These are phyloP conservation scores for Bryoerythrophyllum caledonicum DNA, from an alignment of 225 moss, liverwort and hornwort species.

Conservation along the genomic window DNA sequence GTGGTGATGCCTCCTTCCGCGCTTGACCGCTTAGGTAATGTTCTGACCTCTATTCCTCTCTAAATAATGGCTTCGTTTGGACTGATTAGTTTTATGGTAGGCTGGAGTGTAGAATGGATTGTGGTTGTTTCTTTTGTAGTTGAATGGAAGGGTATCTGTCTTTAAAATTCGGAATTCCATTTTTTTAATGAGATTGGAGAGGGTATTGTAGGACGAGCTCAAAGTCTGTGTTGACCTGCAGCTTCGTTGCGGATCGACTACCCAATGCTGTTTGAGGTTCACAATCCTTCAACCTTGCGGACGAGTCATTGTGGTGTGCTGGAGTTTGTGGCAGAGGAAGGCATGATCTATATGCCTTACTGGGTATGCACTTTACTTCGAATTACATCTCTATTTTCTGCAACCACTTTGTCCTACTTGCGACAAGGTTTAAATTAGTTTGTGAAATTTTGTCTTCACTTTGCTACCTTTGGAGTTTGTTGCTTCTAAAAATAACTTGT, in stretches of 20 bases:
- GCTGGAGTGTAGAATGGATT: neutral
- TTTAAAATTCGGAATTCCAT: neutral
- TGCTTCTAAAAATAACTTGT: conserved; percentile 18
- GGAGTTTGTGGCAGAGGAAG: conserved; percentile 99
- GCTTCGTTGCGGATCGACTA: conserved; percentile 97
- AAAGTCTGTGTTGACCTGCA: conserved; percentile 37
- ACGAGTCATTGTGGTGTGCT: conserved; percentile 98
- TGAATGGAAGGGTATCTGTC: neutral
- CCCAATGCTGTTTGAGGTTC: conserved; percentile 98
- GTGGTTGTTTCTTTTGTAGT: neutral
- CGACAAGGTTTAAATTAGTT: neutral
- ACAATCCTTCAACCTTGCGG: conserved; percentile 81
- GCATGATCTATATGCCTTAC: conserved; percentile 99
- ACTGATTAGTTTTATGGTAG: neutral
- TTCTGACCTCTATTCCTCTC: conserved; percentile 15
- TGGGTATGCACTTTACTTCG: conserved; percentile 59
- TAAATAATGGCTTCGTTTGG: conserved; percentile 3
- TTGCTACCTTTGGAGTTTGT: neutral
- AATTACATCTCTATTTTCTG: neutral
- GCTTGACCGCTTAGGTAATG: conserved; percentile 87
- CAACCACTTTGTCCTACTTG: neutral
- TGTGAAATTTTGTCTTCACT: neutral
- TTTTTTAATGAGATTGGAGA: neutral
- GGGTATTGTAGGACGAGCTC: conserved; percentile 3
- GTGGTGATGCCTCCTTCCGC: conserved; percentile 99